Base-by-base conservation (phyloP, 352 stramenopile genomes). In the Phytophthora colocasiae region DNA sequence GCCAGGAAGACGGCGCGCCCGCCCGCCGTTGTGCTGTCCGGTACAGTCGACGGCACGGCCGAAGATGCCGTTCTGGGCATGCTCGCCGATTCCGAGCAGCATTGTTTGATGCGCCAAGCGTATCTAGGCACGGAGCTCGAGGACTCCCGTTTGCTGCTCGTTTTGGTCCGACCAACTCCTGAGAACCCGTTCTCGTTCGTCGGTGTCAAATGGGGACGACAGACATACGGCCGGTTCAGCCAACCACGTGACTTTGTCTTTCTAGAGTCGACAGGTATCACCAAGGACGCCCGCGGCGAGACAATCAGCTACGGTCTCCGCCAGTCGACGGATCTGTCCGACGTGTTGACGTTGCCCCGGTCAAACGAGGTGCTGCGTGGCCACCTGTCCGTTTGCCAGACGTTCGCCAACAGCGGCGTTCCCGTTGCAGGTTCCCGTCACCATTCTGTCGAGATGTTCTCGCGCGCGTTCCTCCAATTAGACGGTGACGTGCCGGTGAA, bases 181-280 rank as follows among this genome's bases (percentile, higher is more conserved):
- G 46, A 75, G 14, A 71, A 84, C 34, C 79, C 79, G n/a, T 82
- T 84, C 50, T 63, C 68, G 19, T 88, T 77, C 53, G 54, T 81
- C 14, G 68, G 66, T 26, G 47, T 88, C 29, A 88, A 88, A 47
- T 88, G 79, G 79, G 66, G 66, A 4, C 53, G 61, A 6, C 71
- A 77, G 27, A 62, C 64, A 6, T 75, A 83, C 40, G 73, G 73
- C 15, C 63, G 69, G 34, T 83, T 87, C 40, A 69, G 63, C 22
- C 63, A 77, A 14, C 41, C 66, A 1, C 78, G 78, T 0, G 78
- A 87, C 66, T 85, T 77, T 43, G 57, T 87, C 43, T 83, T 78
- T 43, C 36, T 87, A n/a, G 78, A 87, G 58, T 68, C 71, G 2
- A 80, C 63, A 27, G 78, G 78, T 36, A 56, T 85, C 26, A 68